phyloP scores from a whole-genome alignment of 805 yeast genomes.

The Cyberlindnera samutprakarnensis region DNA sequence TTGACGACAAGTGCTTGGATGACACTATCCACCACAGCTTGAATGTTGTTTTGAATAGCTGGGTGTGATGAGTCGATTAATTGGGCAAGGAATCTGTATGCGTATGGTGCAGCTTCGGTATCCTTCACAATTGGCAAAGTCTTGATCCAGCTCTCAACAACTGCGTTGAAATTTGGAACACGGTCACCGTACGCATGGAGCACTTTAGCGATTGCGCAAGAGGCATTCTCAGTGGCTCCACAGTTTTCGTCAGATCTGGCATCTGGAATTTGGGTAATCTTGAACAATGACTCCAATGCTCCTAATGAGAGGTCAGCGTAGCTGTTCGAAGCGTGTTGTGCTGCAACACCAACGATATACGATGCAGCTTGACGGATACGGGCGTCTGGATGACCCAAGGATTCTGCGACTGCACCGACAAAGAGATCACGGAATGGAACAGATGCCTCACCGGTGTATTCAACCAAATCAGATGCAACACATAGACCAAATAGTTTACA shows the following conservation, averaged over 20 bases:
- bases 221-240: constrained; percentile 80
- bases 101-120: constrained; percentile 80
- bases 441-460: constrained; percentile 67
- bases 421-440: constrained; percentile 58
- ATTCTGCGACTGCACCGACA: constrained; percentile 54
- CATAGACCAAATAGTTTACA: constrained; percentile 73
- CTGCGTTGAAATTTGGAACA: constrained; percentile 54
- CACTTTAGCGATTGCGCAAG: constrained; percentile 78
- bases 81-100: constrained; percentile 68
- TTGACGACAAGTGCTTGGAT: constrained; percentile 67
- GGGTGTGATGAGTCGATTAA: constrained; percentile 64
- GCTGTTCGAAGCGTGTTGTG: constrained; percentile 64
- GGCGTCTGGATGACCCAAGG: constrained; percentile 59
- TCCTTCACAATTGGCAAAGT: constrained; percentile 80
- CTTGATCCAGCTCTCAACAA: constrained; percentile 70
- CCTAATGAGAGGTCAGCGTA: constrained; percentile 59
- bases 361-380: constrained; percentile 83
- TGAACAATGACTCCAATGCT: constrained; percentile 68
- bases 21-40: constrained; percentile 58
- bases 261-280: constrained; percentile 68
- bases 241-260: constrained; percentile 80
- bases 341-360: constrained; percentile 77
- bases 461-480: constrained; percentile 72
- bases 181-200: constrained; percentile 53
- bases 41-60: constrained; percentile 43